phyloP scores from a whole-genome alignment of 139 green algal genomes.

The Desmodesmus armatus region DNA sequence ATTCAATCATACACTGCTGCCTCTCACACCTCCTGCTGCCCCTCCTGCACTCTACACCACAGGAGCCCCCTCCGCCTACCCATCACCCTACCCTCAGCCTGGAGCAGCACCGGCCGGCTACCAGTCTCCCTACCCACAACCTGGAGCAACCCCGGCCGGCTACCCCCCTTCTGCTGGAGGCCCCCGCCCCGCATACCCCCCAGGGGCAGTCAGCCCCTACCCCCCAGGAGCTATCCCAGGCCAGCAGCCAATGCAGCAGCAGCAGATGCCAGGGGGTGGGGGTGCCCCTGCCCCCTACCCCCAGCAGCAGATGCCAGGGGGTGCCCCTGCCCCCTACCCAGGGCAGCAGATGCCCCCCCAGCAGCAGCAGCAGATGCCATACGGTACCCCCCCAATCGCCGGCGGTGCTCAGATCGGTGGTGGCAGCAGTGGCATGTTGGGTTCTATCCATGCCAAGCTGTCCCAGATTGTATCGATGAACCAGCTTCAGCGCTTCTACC shows the following conservation, averaged over 20 bases:
- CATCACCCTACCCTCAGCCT: background rate
- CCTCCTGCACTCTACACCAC: too few species aligned
- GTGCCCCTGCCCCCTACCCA: background rate
- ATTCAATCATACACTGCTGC: too few species aligned
- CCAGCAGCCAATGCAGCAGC: background rate
- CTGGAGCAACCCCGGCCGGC: background rate
- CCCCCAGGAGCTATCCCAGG: background rate
- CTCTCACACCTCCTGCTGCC: too few species aligned
- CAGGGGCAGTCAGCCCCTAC: slow-evolving; percentile 9
- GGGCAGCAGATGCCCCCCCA: background rate
- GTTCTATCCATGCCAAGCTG: background rate
- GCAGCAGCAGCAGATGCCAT: slow-evolving; percentile 21
- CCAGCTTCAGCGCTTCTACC: slow-evolving; percentile 50
- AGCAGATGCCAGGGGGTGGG: background rate
- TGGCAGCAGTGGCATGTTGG: background rate
- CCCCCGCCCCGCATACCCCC: background rate
- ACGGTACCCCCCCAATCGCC: background rate
- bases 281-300: background rate
- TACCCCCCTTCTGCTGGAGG: background rate
- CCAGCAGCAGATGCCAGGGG: background rate
- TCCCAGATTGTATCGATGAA: slow-evolving; percentile 3
- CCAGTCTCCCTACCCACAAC: background rate
- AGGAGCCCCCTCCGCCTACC: slow-evolving; percentile 7
- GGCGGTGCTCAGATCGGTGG: background rate
- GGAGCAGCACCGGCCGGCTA: background rate